Conservation (phyloP, 208 protist genomes). For the Trypanosoma congolense region DNA sequence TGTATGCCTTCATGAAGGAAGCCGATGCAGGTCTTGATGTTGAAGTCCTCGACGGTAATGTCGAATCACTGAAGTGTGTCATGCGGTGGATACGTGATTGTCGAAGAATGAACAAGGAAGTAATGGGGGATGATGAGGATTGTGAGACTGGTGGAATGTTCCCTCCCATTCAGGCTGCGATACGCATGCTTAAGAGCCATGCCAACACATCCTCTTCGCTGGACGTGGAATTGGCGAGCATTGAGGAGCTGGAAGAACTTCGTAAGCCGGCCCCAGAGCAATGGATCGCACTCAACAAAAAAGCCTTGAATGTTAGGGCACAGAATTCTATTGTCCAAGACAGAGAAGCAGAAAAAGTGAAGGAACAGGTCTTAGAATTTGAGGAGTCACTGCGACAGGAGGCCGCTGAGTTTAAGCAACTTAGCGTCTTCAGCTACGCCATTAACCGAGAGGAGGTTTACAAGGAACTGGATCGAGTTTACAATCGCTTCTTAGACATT, state of each 20-base stretch:
- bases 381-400: conserved; percentile 69
- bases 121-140: conserved; percentile 82
- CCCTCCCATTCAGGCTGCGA: conserved; percentile 84
- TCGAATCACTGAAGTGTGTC: conserved; percentile 88
- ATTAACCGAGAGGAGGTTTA: conserved; percentile 78
- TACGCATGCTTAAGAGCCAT: conserved; percentile 89
- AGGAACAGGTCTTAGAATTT: conserved; percentile 79
- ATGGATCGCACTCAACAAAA: conserved; percentile 90
- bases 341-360: conserved; percentile 90
- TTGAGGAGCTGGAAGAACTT: conserved; percentile 88
- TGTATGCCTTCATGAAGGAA: conserved; percentile 91
- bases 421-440: conserved; percentile 83
- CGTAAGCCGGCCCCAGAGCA: conserved; percentile 89
- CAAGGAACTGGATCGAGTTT: conserved; percentile 76
- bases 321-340: conserved; percentile 91
- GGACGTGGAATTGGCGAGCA: conserved; percentile 78
- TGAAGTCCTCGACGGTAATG: conserved; percentile 87
- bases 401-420: conserved; percentile 76
- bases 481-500: conserved; percentile 76
- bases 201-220: conserved; percentile 70
- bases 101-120: conserved; percentile 78
- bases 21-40: conserved; percentile 89
- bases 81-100: conserved; percentile 92
- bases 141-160: conserved; percentile 88
- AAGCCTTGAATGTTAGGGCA: conserved; percentile 91